Evolutionary conservation across 2,329 filamentous ascomycete species (phyloP), one percentile per base, ranked within the genome.

Genomic region (Shiraia bambusicola): DNA sequence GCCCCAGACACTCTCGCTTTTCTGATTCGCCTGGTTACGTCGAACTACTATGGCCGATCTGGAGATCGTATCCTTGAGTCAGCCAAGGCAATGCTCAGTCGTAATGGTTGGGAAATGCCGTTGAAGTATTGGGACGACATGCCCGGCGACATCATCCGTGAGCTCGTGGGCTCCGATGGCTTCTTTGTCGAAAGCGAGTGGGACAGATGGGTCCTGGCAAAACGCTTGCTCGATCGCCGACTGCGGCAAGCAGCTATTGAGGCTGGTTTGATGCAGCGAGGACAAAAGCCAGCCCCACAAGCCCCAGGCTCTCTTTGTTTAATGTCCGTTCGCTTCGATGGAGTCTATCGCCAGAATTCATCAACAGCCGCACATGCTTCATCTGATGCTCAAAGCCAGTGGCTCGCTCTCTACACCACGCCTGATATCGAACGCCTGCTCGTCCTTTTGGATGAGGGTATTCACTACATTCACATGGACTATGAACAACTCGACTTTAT

Each of bases 401-500:
- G 76, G 72, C 61, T 78, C 22, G 63, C 70, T 5, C 63, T 78
- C 3, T 81, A 81, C 56, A 78, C 76, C 0, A 69, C 74, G 30
- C 70, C 74, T 0, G 78, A 81, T 29, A 71, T 81, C 30, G 76
- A 78, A 50, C 77, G 77, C 8, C 63, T 82, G 4, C 62, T 80
- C 6, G 77, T 79, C 0, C 63, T 82, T 2, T 63, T 82, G 3
- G 78, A 82, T 42, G 76, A 80, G 61, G 79, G 78, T 1, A 79
- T 82, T 7, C 78, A 81, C 54, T 82, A 81, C 60, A 70, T 80
- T 3, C 79, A 82, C 56, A 71, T 82, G 52, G 74, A 77, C 26
- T 81, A 80, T 45, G 79, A 81, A 50, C 77, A 80, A 45, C 61
- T 82, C 7, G 76, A 81, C 46, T 76, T 73, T 50, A 80, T 81